Percentiles rank a stretch among this genome's conserved stretches.
These are phyloP conservation scores for Taphrina communis DNA, from an alignment of 1,139 yeast species.

Conservation along the genomic window DNA sequence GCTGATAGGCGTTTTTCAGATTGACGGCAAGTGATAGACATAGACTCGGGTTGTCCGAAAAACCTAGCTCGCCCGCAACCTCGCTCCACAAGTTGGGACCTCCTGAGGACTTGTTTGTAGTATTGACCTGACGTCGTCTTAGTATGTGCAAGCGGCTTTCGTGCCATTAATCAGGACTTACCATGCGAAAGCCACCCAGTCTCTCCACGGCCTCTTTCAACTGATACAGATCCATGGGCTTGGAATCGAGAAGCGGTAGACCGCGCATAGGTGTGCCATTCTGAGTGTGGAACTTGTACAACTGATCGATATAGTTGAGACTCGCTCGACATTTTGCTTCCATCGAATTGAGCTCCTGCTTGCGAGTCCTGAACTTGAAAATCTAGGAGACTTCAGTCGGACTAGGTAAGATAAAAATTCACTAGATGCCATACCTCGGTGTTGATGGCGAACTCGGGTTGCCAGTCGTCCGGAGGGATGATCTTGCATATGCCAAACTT, in stretches of 20 bases:
- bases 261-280: constrained; percentile 48
- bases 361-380: constrained; percentile 61
- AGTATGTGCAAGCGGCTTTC: background rate
- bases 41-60: constrained; percentile 70
- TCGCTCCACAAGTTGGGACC: constrained; percentile 55
- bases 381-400: constrained; percentile 44
- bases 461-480: constrained; percentile 59
- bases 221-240: constrained; percentile 53
- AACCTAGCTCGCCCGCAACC: constrained; percentile 75
- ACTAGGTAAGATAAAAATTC: background rate
- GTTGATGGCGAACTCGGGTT: constrained; percentile 56
- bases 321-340: constrained; percentile 53
- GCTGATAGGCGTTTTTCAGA: constrained; percentile 60
- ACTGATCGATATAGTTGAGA: constrained; percentile 52
- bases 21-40: constrained; percentile 65
- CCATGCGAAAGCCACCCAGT: constrained; percentile 53
- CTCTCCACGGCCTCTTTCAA: constrained; percentile 52
- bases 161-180: constrained; percentile 46
- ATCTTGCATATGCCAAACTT: constrained; percentile 76
- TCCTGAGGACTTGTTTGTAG: constrained; percentile 25
- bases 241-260: constrained; percentile 52
- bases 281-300: constrained; percentile 51
- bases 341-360: constrained; percentile 59
- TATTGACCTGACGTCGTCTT: constrained; percentile 12
- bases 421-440: constrained; percentile 53